These are phyloP conservation scores for Talaromyces sp. DNA, from an alignment of 2,329 filamentous ascomycete species.

Conservation along the genomic window DNA sequence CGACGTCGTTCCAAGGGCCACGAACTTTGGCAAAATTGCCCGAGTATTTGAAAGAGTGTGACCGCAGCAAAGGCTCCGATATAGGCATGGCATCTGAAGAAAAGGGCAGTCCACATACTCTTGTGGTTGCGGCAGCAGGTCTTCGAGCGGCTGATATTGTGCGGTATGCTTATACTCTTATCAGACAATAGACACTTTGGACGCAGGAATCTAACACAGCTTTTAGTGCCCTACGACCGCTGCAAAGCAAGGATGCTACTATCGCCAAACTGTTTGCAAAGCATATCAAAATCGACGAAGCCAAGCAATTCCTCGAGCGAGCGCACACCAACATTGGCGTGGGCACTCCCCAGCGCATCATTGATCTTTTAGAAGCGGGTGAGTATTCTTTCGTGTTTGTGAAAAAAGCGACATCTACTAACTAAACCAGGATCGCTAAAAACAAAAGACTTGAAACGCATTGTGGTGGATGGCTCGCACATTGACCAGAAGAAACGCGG, in stretches of 20 bases:
- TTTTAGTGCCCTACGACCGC: slow-evolving; percentile 64
- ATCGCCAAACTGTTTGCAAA: slow-evolving; percentile 96
- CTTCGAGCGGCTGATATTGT: slow-evolving; percentile 81
- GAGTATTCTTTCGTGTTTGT: slow-evolving; percentile 11
- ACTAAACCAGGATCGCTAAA: slow-evolving; percentile 59
- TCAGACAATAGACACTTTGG: background rate
- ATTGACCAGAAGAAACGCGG: slow-evolving; percentile 93
- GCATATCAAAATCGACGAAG: slow-evolving; percentile 92
- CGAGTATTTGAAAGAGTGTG: slow-evolving; percentile 65
- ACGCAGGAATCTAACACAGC: background rate
- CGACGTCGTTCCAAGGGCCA: slow-evolving; percentile 65
- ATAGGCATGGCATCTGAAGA: slow-evolving; percentile 63
- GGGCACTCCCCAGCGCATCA: slow-evolving; percentile 79
- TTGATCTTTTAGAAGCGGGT: slow-evolving; percentile 79
- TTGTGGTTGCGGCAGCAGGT: slow-evolving; percentile 81
- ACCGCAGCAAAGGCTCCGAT: slow-evolving; percentile 51
- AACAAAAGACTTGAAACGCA: slow-evolving; percentile 65
- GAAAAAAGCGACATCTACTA: slow-evolving; percentile 2
- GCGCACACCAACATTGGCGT: slow-evolving; percentile 76
- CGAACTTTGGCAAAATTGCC: slow-evolving; percentile 69
- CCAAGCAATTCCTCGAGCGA: slow-evolving; percentile 68
- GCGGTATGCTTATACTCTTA: slow-evolving; percentile 47
- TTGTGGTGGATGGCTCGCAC: slow-evolving; percentile 87
- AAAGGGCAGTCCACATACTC: slow-evolving; percentile 74
- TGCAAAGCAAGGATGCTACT: slow-evolving; percentile 70